Evolutionary conservation across 202 grass and related monocot genomes (phyloP).

Genomic region (Setaria italica): DNA sequence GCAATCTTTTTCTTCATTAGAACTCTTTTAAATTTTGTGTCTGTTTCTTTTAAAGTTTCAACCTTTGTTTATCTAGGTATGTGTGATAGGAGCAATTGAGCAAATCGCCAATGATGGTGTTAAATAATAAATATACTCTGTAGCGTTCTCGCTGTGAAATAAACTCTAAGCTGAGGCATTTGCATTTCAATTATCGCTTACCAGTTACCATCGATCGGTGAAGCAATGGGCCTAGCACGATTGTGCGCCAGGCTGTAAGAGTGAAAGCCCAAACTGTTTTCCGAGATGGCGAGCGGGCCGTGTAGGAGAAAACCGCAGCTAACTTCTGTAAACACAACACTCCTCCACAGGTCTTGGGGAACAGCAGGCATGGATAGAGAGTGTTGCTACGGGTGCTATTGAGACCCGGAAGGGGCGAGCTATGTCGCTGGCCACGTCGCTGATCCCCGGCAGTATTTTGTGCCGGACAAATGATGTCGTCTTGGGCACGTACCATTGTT

Average conservation of each 20-base stretch:
- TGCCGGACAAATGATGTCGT: not conserved
- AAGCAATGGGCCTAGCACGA: too few relatives aligned
- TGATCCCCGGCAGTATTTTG: not conserved
- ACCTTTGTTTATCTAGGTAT: too few relatives aligned
- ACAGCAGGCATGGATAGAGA: not conserved
- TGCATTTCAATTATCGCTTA: not conserved
- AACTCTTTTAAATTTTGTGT: too few relatives aligned
- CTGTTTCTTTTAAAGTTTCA: too few relatives aligned
- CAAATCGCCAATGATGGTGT: slow-evolving; percentile 49
- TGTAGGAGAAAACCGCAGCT: too few relatives aligned
- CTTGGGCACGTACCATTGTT: too few relatives aligned
- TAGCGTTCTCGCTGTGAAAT: slow-evolving; percentile 51
- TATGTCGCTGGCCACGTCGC: not conserved
- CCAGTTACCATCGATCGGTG: too few relatives aligned
- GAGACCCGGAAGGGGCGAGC: not conserved
- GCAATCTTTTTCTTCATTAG: too few relatives aligned
- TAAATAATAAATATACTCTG: slow-evolving; percentile 77
- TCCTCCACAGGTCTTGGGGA: not conserved
- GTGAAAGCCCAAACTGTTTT: too few relatives aligned
- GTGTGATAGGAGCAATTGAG: not conserved
- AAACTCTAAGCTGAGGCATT: slow-evolving; percentile 28
- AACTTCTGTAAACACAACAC: too few relatives aligned
- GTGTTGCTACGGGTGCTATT: not conserved
- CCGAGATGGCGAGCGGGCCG: too few relatives aligned
- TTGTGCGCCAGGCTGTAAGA: too few relatives aligned